A percentile compares a stretch with the other conserved stretches of the same genome.
These are phyloP conservation scores for Neurospora sp. DNA, from an alignment of 495 filamentous ascomycete genomes.

Conservation along the genomic window DNA sequence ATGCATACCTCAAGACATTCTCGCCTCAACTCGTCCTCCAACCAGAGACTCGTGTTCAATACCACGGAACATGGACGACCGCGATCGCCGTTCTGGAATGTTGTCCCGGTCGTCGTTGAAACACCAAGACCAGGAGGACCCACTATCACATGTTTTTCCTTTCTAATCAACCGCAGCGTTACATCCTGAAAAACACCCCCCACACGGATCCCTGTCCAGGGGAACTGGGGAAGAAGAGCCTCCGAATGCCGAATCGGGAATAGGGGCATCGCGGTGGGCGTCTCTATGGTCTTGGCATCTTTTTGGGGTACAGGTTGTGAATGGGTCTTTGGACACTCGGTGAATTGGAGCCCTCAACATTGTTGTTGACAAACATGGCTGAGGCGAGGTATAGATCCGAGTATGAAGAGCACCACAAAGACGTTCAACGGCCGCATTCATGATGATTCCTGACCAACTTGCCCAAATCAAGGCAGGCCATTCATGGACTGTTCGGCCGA, in stretches of 20 bases:
- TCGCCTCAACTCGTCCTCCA: background rate
- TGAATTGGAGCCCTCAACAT: background rate
- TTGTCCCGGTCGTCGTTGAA: background rate
- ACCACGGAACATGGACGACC: background rate
- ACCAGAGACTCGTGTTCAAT: background rate
- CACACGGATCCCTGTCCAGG: background rate
- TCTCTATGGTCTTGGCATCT: background rate
- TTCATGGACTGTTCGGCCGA: background rate
- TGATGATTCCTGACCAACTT: background rate
- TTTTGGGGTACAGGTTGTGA: background rate
- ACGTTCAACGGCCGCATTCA: background rate
- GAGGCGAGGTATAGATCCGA: background rate
- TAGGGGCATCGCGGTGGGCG: background rate
- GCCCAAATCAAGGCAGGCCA: background rate
- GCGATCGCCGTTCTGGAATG: background rate
- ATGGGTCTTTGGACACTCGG: background rate
- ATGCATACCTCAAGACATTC: background rate
- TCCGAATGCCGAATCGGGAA: background rate
- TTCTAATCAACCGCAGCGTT: background rate
- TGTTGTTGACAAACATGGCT: background rate
- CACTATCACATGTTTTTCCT: background rate
- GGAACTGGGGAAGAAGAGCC: background rate
- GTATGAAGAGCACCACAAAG: background rate
- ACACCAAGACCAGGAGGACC: background rate
- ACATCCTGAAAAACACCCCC: background rate